Conservation (phyloP, 371 early-diverging fungal genomes). For the Lichtheimia ramosa region DNA sequence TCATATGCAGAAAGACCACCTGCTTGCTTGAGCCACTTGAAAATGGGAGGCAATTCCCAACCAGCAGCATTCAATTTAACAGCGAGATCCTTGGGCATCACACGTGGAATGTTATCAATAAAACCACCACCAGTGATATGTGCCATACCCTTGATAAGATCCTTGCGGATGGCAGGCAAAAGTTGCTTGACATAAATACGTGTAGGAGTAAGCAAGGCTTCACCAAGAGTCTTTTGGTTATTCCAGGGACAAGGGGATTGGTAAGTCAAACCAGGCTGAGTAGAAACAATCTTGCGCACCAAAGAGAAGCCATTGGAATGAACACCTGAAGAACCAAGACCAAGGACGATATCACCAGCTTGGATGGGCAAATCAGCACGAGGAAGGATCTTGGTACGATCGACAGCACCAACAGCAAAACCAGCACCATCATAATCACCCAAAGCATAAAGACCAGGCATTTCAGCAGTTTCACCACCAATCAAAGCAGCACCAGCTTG, state of each 20-base stretch:
- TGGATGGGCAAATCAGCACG: constrained; percentile 67
- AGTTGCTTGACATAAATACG: constrained; percentile 92
- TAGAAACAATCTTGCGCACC: constrained; percentile 86
- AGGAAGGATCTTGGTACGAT: constrained; percentile 85
- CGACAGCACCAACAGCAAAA: constrained; percentile 97
- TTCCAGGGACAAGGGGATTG: constrained; percentile 86
- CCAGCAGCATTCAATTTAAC: constrained; percentile 78
- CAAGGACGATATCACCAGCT: constrained; percentile 85
- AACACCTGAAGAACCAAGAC: constrained; percentile 90
- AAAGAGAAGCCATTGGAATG: constrained; percentile 98
- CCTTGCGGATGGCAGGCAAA: constrained; percentile 76
- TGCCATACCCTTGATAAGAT: constrained; percentile 91
- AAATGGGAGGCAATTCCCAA: constrained; percentile 89
- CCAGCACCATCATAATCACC: constrained; percentile 96
- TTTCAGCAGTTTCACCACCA: constrained; percentile 99
- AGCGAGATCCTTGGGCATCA: constrained; percentile 79
- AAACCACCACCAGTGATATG: constrained; percentile 99
- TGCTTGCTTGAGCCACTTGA: constrained; percentile 89
- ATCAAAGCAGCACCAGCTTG: constrained; percentile 93
- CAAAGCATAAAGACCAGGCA: constrained; percentile 92
- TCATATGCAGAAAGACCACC: constrained; percentile 86
- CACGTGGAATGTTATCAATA: constrained; percentile 95
- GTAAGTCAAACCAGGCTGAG: constrained; percentile 71
- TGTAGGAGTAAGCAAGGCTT: constrained; percentile 90
- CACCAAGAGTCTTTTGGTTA: constrained; percentile 66